Evolutionary conservation across 495 filamentous ascomycete genomes (phyloP), one percentile per base, ranked within the genome.

Genomic region (Penicillium pulvis): DNA sequence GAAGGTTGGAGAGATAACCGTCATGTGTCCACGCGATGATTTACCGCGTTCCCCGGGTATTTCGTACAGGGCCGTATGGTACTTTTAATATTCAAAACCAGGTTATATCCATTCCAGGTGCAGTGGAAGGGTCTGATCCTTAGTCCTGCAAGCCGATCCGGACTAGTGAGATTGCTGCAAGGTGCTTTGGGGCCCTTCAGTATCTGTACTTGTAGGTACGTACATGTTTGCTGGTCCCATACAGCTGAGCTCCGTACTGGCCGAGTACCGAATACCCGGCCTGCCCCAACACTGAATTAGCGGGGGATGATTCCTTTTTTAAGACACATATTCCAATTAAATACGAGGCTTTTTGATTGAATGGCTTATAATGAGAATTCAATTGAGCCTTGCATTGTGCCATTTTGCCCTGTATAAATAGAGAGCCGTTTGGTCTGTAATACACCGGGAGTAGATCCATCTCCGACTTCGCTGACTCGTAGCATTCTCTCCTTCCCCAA

Each of bases 1-100:
- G 59, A 60, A 63, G 57, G 62, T 28, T 60, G 66, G 64, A 69
- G 59, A 60, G 62, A 56, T 30, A 58, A 60, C 63, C 56, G 62
- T 65, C 66, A 63, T 63, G 62, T 64, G 56, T 61, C 41, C 71
- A 71, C 71, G 72, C 72, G 74, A 72, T 68, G 66, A 64, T 65
- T 71, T 74, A 72, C 74, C 72, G 72, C 65, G 69, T 71, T 70
- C 61, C 62, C 63, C 63, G 59, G 57, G 49, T 69, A 64, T 41
- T 41, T 17, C 56, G 55, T 47, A 39, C 33, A 47, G 35, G 45
- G 20, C 58, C 49, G 56, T 65, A 62, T 53, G 41, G 56, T 57
- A 63, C 57, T 54, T 64, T 55, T 54, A 61, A 55, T 33, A 6
- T 20, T 39, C n/a, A 39, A 20, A 52, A 46, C 41, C 23, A 35